Conservation (phyloP, 2,329 filamentous ascomycete genomes). For the Cercospora berteroae region DNA sequence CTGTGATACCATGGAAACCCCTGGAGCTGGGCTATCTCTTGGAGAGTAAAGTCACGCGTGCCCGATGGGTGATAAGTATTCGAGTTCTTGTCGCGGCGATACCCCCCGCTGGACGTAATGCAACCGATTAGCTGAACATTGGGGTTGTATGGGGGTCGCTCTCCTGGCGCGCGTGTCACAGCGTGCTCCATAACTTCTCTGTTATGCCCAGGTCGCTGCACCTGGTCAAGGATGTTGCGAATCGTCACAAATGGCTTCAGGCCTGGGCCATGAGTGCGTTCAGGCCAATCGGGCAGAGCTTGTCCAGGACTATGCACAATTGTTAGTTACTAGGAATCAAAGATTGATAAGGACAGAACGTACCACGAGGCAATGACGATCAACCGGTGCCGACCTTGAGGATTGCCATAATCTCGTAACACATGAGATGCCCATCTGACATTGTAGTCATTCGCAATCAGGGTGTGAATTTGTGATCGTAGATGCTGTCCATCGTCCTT, state of each 20-base stretch:
- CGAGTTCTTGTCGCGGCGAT: background rate
- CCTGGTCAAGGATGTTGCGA: background rate
- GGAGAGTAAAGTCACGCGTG: conserved; percentile 59
- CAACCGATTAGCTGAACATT: background rate
- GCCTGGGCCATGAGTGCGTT: conserved; percentile 34
- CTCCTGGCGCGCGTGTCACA: background rate
- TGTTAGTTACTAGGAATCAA: too few species aligned
- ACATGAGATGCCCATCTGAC: conserved; percentile 65
- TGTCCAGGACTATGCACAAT: conserved; percentile 64
- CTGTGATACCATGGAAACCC: conserved; percentile 62
- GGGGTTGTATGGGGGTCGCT: background rate
- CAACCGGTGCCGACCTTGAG: conserved; percentile 50
- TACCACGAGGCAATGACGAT: conserved; percentile 56
- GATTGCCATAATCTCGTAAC: conserved; percentile 50
- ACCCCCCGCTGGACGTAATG: background rate
- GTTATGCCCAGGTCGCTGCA: background rate
- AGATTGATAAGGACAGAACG: too few species aligned
- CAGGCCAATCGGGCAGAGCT: conserved; percentile 63
- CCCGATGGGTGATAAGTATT: conserved; percentile 64
- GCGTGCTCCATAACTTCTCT: background rate
- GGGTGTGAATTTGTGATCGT: conserved; percentile 59
- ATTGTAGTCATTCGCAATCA: conserved; percentile 66
- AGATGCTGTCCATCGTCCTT: background rate
- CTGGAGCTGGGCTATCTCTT: conserved; percentile 50
- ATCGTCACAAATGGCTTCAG: conserved; percentile 29